Conservation (phyloP, 345 rosid genomes). For the Pugionium dolabratum region DNA sequence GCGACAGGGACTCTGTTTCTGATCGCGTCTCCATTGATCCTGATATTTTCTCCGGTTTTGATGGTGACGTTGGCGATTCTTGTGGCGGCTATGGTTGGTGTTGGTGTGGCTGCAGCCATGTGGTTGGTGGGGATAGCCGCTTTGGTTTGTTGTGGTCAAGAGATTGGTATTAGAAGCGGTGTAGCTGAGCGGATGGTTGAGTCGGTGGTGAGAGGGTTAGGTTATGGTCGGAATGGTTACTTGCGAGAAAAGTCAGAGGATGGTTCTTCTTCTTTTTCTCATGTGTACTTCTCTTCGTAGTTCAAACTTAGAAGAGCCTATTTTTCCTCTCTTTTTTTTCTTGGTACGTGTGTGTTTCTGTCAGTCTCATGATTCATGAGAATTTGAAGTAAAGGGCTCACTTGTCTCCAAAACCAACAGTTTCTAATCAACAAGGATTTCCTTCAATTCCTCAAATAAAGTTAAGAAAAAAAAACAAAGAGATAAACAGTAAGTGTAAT, state of each 20-base stretch:
- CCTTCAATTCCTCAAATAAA: too few relatives aligned
- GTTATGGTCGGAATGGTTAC: slow-evolving; percentile 21
- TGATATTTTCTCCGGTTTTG: slow-evolving; percentile 49
- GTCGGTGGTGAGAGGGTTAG: slow-evolving; percentile 20
- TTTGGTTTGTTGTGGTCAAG: slow-evolving; percentile 37
- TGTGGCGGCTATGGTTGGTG: slow-evolving; percentile 41
- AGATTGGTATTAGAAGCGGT: slow-evolving; percentile 27
- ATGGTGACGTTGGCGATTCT: slow-evolving; percentile 28
- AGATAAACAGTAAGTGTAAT: not conserved
- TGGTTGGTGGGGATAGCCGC: slow-evolving; percentile 42
- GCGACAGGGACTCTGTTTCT: slow-evolving; percentile 43
- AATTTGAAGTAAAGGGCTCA: not conserved
- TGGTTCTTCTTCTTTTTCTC: not conserved
- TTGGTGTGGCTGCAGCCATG: slow-evolving; percentile 41
- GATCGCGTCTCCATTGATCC: slow-evolving; percentile 42
- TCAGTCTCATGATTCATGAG: slow-evolving; percentile 11
- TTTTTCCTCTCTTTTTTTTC: not conserved
- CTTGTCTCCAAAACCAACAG: too few relatives aligned
- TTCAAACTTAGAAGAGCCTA: not conserved
- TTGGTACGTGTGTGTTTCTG: slow-evolving; percentile 8
- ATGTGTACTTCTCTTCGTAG: not conserved
- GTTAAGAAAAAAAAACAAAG: not conserved
- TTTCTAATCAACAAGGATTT: too few relatives aligned
- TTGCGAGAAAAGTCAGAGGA: slow-evolving; percentile 22
- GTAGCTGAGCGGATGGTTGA: slow-evolving; percentile 35